Base-by-base conservation (phyloP, 2,329 filamentous ascomycete species). In the Fusarium protoensiforme region DNA sequence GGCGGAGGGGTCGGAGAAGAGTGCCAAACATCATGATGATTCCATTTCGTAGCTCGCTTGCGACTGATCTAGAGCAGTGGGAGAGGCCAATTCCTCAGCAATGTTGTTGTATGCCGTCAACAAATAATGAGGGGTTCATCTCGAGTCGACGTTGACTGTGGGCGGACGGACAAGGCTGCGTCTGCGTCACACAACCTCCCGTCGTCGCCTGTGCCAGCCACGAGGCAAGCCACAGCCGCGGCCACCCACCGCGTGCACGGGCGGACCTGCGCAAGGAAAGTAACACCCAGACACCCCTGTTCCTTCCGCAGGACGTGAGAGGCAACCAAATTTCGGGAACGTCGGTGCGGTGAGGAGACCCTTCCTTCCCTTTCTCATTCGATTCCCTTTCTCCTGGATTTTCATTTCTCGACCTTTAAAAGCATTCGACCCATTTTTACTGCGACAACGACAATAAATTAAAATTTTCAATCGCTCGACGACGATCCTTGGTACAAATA, bases 291-390 rank as follows among this genome's bases (percentile, higher is more conserved):
- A 24, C 53, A 36, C 22, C 54, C 20, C 60, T 58, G 29, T 61
- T 36, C 60, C 64, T 60, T n/a, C 38, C 33, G 39, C 57, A 36
- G 48, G 61, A 24, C 18, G 13, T 27, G 35, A 59, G 36, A 63
- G 71, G 67, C 68, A 65, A 60, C 57, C 68, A 69, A 60, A 73
- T 74, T 74, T 74, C 72, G 72, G 72, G 68, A 67, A 53, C 41
- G 66, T 51, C 72, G 72, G 72, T 74, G 70, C 71, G 71, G 63
- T 73, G 68, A 74, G 72, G 41, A 54, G 24, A 24, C n/a, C n/a
- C n/a, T 14, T 38, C 24, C 22, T 62, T 61, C 68, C 64, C 59
- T 39, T 66, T 68, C 64, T 68, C 64, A 51, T 35, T 64, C 53
- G 29, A 35, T 48, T 35, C 61, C 59, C 59, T 73, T 62, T 65